Base-by-base conservation (phyloP, 1,284 basidiomycete species). In the Austropuccinia psidii region DNA sequence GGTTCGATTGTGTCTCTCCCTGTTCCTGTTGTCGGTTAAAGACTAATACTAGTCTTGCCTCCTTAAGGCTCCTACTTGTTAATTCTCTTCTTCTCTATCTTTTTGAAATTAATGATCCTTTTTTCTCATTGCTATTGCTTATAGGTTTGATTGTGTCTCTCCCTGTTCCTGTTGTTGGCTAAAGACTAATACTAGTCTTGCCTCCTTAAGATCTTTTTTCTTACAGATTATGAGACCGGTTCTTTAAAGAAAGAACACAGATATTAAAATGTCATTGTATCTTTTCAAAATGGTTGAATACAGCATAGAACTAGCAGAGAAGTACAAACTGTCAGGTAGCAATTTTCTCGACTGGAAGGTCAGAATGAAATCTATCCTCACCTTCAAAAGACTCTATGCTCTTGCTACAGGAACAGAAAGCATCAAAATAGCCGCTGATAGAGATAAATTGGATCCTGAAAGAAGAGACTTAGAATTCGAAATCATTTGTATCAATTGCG, bases 191-290 rank as follows among this genome's bases (percentile, higher is more conserved):
- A n/a, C n/a, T n/a, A n/a, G n/a, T n/a, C n/a, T n/a, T n/a, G n/a
- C n/a, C n/a, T n/a, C n/a, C n/a, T n/a, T n/a, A n/a, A n/a, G n/a
- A n/a, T n/a, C n/a, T n/a, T 11, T 52, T 52, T 52, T 52, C 29
- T 57, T 5, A 57, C 54, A 8, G 54, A 57, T 57, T 57, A 57
- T 57, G 54, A 57, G 54, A 57, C 27, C 54, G 54, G 54, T 31
- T 4, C 29, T 27, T 31, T 57, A 4, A 4, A 8, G 27, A 29
- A 8, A 57, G 6, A 8, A 24, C 54, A 29, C n/a, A 57, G 29
- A 13, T 57, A 8, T 7, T 57, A 13, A 57, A 29, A 6, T 57
- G 4, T 57, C 17, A 27, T 29, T 11, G 54, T 8, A 4, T n/a
- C 49, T n/a, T 58, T n/a, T 6, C 11, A 58, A 35, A 4, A 58